Evolutionary conservation across 1,139 yeast species (phyloP), one percentile per base, ranked within the genome.

Genomic region (Saccharomyces hybrid): DNA sequence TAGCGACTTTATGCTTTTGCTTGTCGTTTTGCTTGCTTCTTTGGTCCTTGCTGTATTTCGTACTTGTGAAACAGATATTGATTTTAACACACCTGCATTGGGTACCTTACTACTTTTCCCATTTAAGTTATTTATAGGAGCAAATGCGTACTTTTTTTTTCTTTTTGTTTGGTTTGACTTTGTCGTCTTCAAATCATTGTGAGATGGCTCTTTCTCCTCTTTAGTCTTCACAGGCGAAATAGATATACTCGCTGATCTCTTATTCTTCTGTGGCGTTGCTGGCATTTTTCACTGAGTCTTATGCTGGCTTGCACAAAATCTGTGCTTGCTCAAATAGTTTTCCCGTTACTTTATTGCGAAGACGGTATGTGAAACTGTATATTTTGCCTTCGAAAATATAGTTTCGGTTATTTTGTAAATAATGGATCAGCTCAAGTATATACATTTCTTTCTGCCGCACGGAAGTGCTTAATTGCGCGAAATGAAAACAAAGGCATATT

Each of bases 61-160:
- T 6, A 68, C 57, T 49, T 65, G 67, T 2, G 71, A 63, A 4
- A 65, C 66, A 8, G 71, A 62, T n/a, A 67, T 64, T 4, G 70
- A 63, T 48, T 58, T 57, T 24, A 68, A 52, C 2, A 63, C 62
- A n/a, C 55, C n/a, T 11, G 21, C 24, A 9, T 38, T 57, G 9
- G 59, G 46, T 14, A 55, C 58, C 19, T 51, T 47, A 16, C 52
- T 51, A 2, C 28, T 51, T 9, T 53, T 57, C 12, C 52, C 31
- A 11, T 56, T 60, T 9, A 66, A 47, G 14, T 60, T 65, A 53
- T 67, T 61, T 9, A 67, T 48, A n/a, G 70, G 71, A 1, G 68
- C 67, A 58, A 68, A 68, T 42, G 62, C 61, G 54, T 68, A 68
- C 21, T 58, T 58, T 42, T 59, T 60, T 34, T 55, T 59, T 27